Conservation (phyloP, 768 basidiomycete species). For the Termitomyces sp. region DNA sequence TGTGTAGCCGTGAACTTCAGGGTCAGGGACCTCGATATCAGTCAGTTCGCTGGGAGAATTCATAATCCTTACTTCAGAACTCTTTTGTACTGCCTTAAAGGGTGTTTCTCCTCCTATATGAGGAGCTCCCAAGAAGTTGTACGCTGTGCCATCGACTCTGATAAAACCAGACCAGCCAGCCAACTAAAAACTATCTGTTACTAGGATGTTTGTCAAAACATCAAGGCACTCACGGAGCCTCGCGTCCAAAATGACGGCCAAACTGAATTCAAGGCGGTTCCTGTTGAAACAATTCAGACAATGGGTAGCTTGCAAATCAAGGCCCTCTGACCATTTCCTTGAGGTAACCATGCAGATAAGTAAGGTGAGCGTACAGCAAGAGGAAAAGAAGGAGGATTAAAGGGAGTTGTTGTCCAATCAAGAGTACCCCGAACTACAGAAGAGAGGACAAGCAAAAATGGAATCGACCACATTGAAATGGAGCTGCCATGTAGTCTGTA, state of each 20-base stretch:
- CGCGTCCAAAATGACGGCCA: conserved; percentile 66
- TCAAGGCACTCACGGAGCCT: conserved; percentile 35
- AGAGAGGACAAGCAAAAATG: conserved; percentile 1
- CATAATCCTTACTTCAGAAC: conserved; percentile 33
- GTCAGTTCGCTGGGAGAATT: background rate
- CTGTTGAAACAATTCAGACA: conserved; percentile 12
- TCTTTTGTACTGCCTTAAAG: conserved; percentile 50
- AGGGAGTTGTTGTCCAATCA: conserved; percentile 42
- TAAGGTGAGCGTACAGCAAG: conserved; percentile 65
- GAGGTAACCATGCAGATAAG: conserved; percentile 60
- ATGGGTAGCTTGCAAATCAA: background rate
- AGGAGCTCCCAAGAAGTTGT: conserved; percentile 52
- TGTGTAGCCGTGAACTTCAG: conserved; percentile 64
- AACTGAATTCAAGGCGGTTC: conserved; percentile 39
- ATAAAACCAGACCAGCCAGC: conserved; percentile 63
- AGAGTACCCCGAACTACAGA: conserved; percentile 22
- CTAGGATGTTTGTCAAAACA: background rate
- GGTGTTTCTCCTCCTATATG: conserved; percentile 36
- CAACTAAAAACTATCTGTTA: conserved; percentile 27
- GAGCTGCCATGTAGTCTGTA: background rate
- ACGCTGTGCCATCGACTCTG: conserved; percentile 50
- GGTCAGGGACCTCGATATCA: background rate
- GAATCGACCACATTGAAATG: background rate
- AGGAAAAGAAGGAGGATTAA: conserved; percentile 56
- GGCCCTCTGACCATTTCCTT: conserved; percentile 36